Evolutionary conservation across 2,329 filamentous ascomycete genomes (phyloP).

Genomic region (Calonectria multiphialidica): DNA sequence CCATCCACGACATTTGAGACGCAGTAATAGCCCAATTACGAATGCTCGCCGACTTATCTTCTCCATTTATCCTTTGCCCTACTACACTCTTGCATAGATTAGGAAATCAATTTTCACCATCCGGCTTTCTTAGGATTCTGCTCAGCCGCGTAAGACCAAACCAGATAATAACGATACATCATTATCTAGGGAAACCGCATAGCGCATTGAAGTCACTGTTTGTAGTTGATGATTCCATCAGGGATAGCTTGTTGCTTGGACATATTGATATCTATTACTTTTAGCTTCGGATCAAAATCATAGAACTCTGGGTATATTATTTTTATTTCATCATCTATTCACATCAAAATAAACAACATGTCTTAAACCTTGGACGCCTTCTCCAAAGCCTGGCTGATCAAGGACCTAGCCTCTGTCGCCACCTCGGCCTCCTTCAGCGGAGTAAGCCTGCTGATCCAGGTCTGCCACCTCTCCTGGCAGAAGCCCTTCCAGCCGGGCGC

Average conservation of each 20-base stretch:
- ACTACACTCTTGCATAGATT: too few relatives aligned
- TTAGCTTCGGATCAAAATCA: not conserved
- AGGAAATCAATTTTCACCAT: too few relatives aligned
- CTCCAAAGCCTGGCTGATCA: conserved; percentile 3
- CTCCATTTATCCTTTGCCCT: too few relatives aligned
- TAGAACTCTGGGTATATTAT: not conserved
- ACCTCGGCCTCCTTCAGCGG: not conserved
- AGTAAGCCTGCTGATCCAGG: conserved; percentile 16
- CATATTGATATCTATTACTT: not conserved
- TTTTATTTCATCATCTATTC: not conserved
- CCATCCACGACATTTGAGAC: too few relatives aligned
- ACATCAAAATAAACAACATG: not conserved
- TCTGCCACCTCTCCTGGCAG: conserved; percentile 27
- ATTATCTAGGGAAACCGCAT: too few relatives aligned
- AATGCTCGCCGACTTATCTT: too few relatives aligned
- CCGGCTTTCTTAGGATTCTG: too few relatives aligned
- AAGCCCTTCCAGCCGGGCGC: conserved; percentile 31
- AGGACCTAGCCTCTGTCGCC: not conserved
- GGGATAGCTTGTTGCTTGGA: not conserved
- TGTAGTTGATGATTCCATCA: too few relatives aligned
- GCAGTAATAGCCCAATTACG: too few relatives aligned
- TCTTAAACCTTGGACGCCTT: not conserved
- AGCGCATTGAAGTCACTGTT: too few relatives aligned
- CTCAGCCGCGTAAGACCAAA: too few relatives aligned
- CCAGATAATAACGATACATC: too few relatives aligned